Evolutionary conservation across 2,329 filamentous ascomycete genomes (phyloP), one percentile per base, ranked within the genome.

Genomic region (Madurella fahalii): DNA sequence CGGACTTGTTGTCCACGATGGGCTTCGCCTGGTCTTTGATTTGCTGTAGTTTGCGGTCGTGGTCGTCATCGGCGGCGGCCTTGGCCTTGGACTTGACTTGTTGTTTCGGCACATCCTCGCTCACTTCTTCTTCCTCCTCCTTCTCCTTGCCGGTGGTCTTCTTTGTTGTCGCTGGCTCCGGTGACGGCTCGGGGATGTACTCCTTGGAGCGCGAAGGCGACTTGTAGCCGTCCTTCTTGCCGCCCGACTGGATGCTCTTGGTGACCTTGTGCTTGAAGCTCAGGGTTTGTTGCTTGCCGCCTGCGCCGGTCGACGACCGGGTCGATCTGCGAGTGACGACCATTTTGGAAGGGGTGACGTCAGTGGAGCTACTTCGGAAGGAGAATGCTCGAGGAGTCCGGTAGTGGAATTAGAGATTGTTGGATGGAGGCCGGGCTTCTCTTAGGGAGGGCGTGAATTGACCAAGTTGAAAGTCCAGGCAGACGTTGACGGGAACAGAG

Each of bases 241-340:
- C 81, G 58, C 64, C 66, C 17, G 77, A 71, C 60, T 76, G 77
- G 20, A 75, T 72, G 37, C 74, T 68, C 66, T 84, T 84, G 54
- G 80, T 83, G 44, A 84, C 78, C 41, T 73, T 73, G 66, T 77
- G 77, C 62, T 80, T 76, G 72, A 84, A 84, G 66, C 77, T 82
- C 55, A 83, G 74, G 39, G 78, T 83, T 9, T 78, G 76, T 60
- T 84, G 81, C 65, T 76, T 79, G 56, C 67, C 65, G 45, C 67
- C 67, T 17, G 68, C 61, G 25, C 70, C 67, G 62, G 70, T 69
- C 40, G 74, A 53, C 2, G 53, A 18, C 49, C 63, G 62, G 49
- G 50, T 68, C n/a, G 78, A 76, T 66, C 76, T 74, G 69, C 77
- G 71, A 16, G 78, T 77, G 48, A 71, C 67, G 42, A 78, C 76